phyloP scores from a whole-genome alignment of 768 basidiomycete genomes.

The Macrolepiota albuminosa region DNA sequence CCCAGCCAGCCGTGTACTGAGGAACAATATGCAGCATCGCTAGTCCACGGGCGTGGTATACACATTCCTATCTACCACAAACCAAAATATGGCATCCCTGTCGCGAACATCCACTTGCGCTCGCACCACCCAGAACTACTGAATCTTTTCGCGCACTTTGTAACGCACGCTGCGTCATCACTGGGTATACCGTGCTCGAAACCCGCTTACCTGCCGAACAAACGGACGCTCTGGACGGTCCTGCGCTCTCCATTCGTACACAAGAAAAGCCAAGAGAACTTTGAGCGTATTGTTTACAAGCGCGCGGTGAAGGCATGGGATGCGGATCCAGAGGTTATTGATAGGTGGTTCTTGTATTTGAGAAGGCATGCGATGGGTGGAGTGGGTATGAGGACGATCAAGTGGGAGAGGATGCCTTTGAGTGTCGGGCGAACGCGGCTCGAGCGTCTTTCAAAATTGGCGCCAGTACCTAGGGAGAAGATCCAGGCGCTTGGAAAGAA shows the following conservation, averaged over 20 bases:
- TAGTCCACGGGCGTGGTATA: conserved; percentile 59
- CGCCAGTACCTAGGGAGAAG: conserved; percentile 12
- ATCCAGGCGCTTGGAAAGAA: conserved; percentile 26
- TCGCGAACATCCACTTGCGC: conserved; percentile 79
- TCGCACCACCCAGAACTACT: conserved; percentile 66
- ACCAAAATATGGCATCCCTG: conserved; percentile 66
- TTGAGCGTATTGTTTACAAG: conserved; percentile 79
- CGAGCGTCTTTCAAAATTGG: conserved; percentile 22
- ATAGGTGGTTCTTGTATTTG: conserved; percentile 78
- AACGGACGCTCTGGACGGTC: conserved; percentile 83
- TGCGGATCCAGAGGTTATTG: conserved; percentile 71
- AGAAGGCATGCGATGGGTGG: conserved; percentile 72
- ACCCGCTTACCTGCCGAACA: conserved; percentile 62
- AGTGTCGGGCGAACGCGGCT: conserved; percentile 33
- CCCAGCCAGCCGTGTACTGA: conserved; percentile 26
- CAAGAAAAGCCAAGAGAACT: conserved; percentile 96
- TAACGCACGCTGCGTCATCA: conserved; percentile 76
- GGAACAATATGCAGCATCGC: conserved; percentile 45
- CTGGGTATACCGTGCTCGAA: conserved; percentile 76
- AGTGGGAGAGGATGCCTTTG: conserved; percentile 66
- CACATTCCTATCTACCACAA: conserved; percentile 53
- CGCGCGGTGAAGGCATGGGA: conserved; percentile 90
- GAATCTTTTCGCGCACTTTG: conserved; percentile 80
- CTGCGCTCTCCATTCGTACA: conserved; percentile 81
- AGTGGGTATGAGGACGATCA: conserved; percentile 80